These are phyloP conservation scores for Fagus crenata DNA, from an alignment of 306 rosid species.

Conservation along the genomic window DNA sequence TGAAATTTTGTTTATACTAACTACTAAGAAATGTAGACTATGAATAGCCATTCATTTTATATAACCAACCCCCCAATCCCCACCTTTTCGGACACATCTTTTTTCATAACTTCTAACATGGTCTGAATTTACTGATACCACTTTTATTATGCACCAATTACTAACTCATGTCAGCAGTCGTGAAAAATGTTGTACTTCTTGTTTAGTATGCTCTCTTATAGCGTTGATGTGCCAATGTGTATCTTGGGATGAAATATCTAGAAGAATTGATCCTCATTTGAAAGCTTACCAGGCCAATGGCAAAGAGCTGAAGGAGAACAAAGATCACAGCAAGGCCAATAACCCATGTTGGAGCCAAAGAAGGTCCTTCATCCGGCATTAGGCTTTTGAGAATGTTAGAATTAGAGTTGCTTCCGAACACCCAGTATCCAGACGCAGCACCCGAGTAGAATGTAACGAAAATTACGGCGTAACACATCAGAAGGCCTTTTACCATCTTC, in stretches of 20 bases:
- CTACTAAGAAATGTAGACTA: too few relatives aligned
- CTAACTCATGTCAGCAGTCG: too few relatives aligned
- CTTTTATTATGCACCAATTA: too few relatives aligned
- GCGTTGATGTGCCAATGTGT: too few relatives aligned
- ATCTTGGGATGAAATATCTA: background rate
- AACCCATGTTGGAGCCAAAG: conserved; percentile 89
- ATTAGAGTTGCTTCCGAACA: conserved; percentile 73
- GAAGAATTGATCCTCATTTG: conserved; percentile 8
- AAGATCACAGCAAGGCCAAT: conserved; percentile 71
- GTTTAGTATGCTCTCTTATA: too few relatives aligned
- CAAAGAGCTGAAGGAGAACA: conserved; percentile 91
- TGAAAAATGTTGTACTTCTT: too few relatives aligned
- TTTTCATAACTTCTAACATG: too few relatives aligned
- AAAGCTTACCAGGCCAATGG: conserved; percentile 79
- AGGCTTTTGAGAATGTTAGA: conserved; percentile 72
- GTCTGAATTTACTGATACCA: too few relatives aligned
- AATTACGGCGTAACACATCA: conserved; percentile 79
- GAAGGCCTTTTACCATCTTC: conserved; percentile 91
- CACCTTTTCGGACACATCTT: too few relatives aligned
- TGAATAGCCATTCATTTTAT: too few relatives aligned
- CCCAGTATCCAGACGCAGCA: conserved; percentile 84
- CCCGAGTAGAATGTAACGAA: conserved; percentile 74
- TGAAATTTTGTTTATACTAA: background rate
- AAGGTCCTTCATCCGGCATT: conserved; percentile 72
- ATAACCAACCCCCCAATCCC: too few relatives aligned